Conservation (phyloP, 345 rosid species). For the Gossypium stocksii region DNA sequence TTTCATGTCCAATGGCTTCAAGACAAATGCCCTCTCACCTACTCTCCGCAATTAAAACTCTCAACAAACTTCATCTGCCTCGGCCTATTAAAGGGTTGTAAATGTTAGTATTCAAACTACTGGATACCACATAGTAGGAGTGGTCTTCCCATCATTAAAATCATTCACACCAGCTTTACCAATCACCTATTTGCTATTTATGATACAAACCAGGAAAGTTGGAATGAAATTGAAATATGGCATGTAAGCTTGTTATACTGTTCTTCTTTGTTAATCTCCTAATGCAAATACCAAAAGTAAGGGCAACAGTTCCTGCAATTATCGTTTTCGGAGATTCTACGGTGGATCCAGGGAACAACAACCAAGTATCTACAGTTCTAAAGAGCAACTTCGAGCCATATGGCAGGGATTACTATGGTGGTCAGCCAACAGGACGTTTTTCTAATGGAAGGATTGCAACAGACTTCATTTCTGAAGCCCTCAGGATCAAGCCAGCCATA, state of each 20-base stretch:
- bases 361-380: slow-evolving; percentile 49
- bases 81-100: background rate
- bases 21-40: background rate
- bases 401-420: slow-evolving; percentile 61
- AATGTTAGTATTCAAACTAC: background rate
- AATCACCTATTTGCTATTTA: slow-evolving; percentile 17
- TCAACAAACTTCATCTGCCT: slow-evolving; percentile 25
- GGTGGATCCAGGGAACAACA: slow-evolving; percentile 82
- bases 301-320: slow-evolving; percentile 51
- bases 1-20: background rate
- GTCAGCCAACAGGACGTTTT: slow-evolving; percentile 72
- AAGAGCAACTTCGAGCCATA: slow-evolving; percentile 77
- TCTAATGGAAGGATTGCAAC: slow-evolving; percentile 73
- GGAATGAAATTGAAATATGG: slow-evolving; percentile 29
- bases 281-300: slow-evolving; percentile 24
- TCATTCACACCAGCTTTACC: slow-evolving; percentile 34
- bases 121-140: background rate
- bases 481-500: slow-evolving; percentile 54
- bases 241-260: slow-evolving; percentile 15
- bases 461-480: slow-evolving; percentile 77
- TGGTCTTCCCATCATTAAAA: background rate
- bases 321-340: slow-evolving; percentile 83
- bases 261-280: slow-evolving; percentile 29
- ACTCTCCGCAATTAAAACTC: slow-evolving; percentile 21
- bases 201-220: background rate